phyloP scores from a whole-genome alignment of 2,329 filamentous ascomycete species.

The Fusarium sp. region DNA sequence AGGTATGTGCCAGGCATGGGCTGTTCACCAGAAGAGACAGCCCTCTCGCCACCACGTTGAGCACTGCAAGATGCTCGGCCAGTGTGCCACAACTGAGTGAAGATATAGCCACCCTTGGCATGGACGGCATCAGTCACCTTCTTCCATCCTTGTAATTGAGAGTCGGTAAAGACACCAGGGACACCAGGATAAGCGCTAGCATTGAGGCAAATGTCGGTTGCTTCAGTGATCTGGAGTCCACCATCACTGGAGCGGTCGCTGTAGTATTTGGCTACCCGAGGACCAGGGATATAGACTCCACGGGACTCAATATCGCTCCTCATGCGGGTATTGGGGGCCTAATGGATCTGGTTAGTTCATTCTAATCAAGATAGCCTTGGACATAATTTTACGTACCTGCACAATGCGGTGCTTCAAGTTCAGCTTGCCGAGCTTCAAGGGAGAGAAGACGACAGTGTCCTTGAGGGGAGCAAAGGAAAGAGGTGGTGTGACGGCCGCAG shows the following conservation, averaged over 20 bases:
- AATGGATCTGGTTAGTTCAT: too few relatives aligned
- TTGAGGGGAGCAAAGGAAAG: constrained; percentile 38
- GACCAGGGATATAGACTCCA: constrained; percentile 52
- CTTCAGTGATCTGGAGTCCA: constrained; percentile 50
- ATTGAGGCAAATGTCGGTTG: constrained; percentile 50
- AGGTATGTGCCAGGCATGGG: too few relatives aligned
- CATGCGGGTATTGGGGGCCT: too few relatives aligned
- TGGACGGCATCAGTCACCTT: constrained; percentile 46
- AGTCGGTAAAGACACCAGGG: constrained; percentile 49
- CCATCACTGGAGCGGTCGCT: constrained; percentile 52
- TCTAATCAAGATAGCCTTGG: background rate
- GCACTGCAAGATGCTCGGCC: constrained; percentile 64
- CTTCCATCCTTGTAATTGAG: constrained; percentile 39
- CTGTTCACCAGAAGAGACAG: too few relatives aligned
- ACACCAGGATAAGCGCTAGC: constrained; percentile 50
- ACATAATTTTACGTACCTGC: constrained; percentile 42
- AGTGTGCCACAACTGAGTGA: constrained; percentile 71
- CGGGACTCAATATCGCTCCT: constrained; percentile 45
- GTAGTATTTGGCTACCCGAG: constrained; percentile 49
- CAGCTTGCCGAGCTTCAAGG: constrained; percentile 52
- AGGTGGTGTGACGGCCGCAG: constrained; percentile 20
- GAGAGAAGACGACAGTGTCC: constrained; percentile 52
- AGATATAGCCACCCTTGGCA: constrained; percentile 60
- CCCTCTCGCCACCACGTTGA: constrained; percentile 41
- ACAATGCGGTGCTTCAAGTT: constrained; percentile 55